Evolutionary conservation across 768 basidiomycete species (phyloP).

Genomic region (Leucocoprinus birnbaumii): DNA sequence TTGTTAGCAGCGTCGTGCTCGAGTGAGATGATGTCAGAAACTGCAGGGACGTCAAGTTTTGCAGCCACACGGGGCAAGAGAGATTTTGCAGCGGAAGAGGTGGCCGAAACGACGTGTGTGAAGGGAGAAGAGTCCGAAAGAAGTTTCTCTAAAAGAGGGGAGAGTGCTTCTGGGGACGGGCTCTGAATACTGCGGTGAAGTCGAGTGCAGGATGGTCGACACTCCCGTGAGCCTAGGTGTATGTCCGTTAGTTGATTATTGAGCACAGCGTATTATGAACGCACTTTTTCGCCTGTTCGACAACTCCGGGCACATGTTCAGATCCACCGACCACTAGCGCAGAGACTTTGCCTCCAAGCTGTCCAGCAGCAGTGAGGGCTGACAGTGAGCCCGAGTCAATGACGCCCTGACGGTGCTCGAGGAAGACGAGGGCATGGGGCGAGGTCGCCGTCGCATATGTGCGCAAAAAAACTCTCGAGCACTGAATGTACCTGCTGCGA

Average conservation of each 20-base stretch:
- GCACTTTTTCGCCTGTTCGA: conserved; percentile 82
- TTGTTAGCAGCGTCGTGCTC: conserved; percentile 68
- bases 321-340: conserved; percentile 70
- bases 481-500: conserved; percentile 23
- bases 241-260: conserved; percentile 12
- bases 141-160: conserved; percentile 79
- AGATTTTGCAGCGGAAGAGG: conserved; percentile 90
- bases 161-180: conserved; percentile 73
- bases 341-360: conserved; percentile 84
- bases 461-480: conserved; percentile 29
- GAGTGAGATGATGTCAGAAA: conserved; percentile 88
- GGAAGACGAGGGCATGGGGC: conserved; percentile 80
- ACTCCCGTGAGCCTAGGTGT: conserved; percentile 62
- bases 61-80: conserved; percentile 92
- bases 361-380: conserved; percentile 86
- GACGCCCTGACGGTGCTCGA: conserved; percentile 82
- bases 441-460: conserved; percentile 58
- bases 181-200: conserved; percentile 66
- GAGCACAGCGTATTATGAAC: conserved; percentile 14
- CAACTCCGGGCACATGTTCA: conserved; percentile 59
- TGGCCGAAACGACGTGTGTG: conserved; percentile 91
- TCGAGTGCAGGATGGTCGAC: conserved; percentile 63
- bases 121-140: conserved; percentile 61
- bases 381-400: conserved; percentile 86
- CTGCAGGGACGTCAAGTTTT: conserved; percentile 81